A percentile compares a stretch with the other conserved stretches of the same genome.
phyloP scores from a whole-genome alignment of 345 rosid species.

The Salix koriyanagi region DNA sequence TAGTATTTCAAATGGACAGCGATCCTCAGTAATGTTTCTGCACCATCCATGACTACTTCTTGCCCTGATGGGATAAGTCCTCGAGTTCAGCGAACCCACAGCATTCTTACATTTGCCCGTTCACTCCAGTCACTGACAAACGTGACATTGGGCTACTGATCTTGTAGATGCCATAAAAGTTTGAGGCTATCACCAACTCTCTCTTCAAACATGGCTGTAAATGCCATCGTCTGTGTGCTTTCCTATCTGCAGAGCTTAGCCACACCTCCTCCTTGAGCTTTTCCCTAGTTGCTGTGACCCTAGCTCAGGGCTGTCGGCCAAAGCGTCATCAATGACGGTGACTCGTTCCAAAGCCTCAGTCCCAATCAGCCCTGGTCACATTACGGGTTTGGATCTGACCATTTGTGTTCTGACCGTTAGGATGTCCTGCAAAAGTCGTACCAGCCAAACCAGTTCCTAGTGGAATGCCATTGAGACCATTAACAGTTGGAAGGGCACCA shows the following conservation, averaged over 20 bases:
- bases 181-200: slow-evolving; percentile 87
- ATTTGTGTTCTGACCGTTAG: slow-evolving; percentile 39
- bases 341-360: slow-evolving; percentile 85
- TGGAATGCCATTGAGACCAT: slow-evolving; percentile 75
- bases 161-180: slow-evolving; percentile 76
- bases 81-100: slow-evolving; percentile 63
- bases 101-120: slow-evolving; percentile 79
- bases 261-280: slow-evolving; percentile 86
- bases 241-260: slow-evolving; percentile 83
- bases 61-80: slow-evolving; percentile 73
- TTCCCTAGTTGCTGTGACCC: slow-evolving; percentile 79
- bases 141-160: slow-evolving; percentile 67
- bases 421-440: slow-evolving; percentile 45
- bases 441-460: slow-evolving; percentile 91
- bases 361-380: too few relatives aligned
- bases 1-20: slow-evolving; percentile 55
- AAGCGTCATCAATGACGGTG: slow-evolving; percentile 76
- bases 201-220: slow-evolving; percentile 86
- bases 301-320: slow-evolving; percentile 72
- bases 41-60: slow-evolving; percentile 61
- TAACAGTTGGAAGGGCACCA: slow-evolving; percentile 81
- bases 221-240: slow-evolving; percentile 93
- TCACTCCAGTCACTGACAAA: slow-evolving; percentile 81
- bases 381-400: slow-evolving; percentile 57
- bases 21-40: slow-evolving; percentile 63